Evolutionary conservation across 2,329 filamentous ascomycete species (phyloP).

Genomic region (Epicoccum nigrum): DNA sequence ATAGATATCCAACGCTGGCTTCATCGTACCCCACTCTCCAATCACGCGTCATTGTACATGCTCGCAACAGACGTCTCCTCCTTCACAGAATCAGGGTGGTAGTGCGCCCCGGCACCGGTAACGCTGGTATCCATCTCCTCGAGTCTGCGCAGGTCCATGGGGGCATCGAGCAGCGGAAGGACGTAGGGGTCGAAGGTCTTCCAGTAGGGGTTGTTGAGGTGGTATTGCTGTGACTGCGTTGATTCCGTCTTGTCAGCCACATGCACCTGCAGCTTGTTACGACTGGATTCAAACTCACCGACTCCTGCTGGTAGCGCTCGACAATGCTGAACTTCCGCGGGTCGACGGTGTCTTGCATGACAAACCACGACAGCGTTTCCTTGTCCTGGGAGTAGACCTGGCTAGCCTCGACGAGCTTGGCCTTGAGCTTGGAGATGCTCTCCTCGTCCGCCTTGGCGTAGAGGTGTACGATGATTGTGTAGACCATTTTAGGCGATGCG

Average conservation of each 20-base stretch:
- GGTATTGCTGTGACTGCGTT: conserved; percentile 50
- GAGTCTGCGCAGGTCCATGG: conserved; percentile 72
- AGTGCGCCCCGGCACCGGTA: conserved; percentile 43
- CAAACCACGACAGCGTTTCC: conserved; percentile 71
- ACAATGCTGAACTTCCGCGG: conserved; percentile 75
- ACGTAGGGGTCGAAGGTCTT: conserved; percentile 79
- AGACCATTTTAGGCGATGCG: conserved; percentile 59
- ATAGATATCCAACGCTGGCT: too few species aligned
- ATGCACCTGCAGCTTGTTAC: too few species aligned
- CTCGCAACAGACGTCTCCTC: conserved; percentile 21
- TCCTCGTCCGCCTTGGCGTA: conserved; percentile 71
- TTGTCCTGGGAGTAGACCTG: conserved; percentile 73
- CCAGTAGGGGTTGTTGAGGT: conserved; percentile 70
- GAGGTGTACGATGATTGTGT: conserved; percentile 72
- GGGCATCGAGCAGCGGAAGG: conserved; percentile 68
- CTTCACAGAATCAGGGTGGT: conserved; percentile 28
- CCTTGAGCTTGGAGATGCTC: conserved; percentile 69
- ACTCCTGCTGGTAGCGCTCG: conserved; percentile 72
- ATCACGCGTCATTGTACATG: conserved; percentile 25
- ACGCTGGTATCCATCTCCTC: conserved; percentile 69
- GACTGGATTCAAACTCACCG: conserved; percentile 56
- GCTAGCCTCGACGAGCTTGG: conserved; percentile 77
- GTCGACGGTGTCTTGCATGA: conserved; percentile 76
- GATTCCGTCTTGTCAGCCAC: neutral
- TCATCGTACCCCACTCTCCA: neutral